Evolutionary conservation across 176 grass and related monocot species (phyloP).

Genomic region (Eleusine indica): DNA sequence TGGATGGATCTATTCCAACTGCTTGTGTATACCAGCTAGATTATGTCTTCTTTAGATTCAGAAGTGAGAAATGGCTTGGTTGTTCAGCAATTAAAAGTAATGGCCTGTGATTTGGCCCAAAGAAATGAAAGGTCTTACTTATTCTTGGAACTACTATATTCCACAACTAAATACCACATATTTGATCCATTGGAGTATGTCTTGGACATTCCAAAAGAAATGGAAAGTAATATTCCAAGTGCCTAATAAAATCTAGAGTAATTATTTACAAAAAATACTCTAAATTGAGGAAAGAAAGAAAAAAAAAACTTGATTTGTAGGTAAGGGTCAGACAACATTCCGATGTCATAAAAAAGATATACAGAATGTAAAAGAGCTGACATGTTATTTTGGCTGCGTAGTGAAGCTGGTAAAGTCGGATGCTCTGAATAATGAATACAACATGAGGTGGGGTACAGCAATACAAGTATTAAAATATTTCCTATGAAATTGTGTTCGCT

Average conservation of each 20-base stretch:
- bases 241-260: neutral
- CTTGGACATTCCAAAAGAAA: neutral
- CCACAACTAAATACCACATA: neutral
- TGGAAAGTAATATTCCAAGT: neutral
- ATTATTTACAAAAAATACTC: neutral
- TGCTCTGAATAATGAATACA: constrained; percentile 5
- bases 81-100: neutral
- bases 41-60: neutral
- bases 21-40: neutral
- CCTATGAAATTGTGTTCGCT: neutral
- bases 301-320: neutral
- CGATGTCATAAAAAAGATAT: neutral
- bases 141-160: neutral
- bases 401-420: neutral
- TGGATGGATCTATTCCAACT: constrained; percentile 13
- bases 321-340: neutral
- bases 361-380: constrained; percentile 2
- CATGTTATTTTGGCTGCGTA: neutral
- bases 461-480: neutral
- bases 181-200: neutral
- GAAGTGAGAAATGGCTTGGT: constrained; percentile 15
- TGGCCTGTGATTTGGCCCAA: constrained; percentile 3
- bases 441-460: constrained; percentile 1
- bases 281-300: neutral
- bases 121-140: neutral